Evolutionary conservation across 23 red algal genomes (phyloP).

Genomic region (Gracilaria vermiculophylla): DNA sequence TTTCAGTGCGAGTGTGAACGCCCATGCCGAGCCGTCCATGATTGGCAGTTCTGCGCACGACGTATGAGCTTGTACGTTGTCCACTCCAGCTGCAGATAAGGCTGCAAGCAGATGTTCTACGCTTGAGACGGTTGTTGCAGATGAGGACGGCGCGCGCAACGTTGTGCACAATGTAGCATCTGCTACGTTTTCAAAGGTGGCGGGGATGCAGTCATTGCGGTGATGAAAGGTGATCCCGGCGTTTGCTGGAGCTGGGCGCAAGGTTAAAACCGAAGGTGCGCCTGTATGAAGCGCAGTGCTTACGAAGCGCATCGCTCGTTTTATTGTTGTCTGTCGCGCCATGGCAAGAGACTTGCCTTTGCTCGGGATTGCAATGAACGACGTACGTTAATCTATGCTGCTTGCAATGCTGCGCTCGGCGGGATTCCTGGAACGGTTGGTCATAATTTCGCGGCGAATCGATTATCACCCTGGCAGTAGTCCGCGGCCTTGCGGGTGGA

Average conservation of each 20-base stretch:
- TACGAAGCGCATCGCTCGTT: conserved; percentile 21
- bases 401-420: neutral
- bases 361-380: neutral
- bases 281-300: conserved; percentile 38
- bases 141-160: neutral
- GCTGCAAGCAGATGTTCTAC: conserved; percentile 35
- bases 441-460: neutral
- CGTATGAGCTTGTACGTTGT: conserved; percentile 34
- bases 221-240: conserved; percentile 35
- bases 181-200: conserved; percentile 29
- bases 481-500: too few relatives aligned
- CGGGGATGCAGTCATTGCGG: conserved; percentile 10
- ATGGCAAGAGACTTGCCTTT: neutral
- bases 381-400: neutral
- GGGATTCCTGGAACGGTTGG: neutral
- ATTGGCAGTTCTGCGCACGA: conserved; percentile 22
- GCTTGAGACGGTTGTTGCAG: conserved; percentile 15
- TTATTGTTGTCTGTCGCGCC: conserved; percentile 43
- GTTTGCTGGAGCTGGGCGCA: conserved; percentile 38
- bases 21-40: conserved; percentile 38
- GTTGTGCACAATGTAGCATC: conserved; percentile 11
- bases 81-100: conserved; percentile 36
- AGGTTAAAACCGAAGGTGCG: conserved; percentile 10
- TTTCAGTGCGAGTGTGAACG: conserved; percentile 21
- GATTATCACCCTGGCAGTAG: neutral